These are phyloP conservation scores for Babesia bovis DNA, from an alignment of 169 alveolate genomes.

Conservation along the genomic window DNA sequence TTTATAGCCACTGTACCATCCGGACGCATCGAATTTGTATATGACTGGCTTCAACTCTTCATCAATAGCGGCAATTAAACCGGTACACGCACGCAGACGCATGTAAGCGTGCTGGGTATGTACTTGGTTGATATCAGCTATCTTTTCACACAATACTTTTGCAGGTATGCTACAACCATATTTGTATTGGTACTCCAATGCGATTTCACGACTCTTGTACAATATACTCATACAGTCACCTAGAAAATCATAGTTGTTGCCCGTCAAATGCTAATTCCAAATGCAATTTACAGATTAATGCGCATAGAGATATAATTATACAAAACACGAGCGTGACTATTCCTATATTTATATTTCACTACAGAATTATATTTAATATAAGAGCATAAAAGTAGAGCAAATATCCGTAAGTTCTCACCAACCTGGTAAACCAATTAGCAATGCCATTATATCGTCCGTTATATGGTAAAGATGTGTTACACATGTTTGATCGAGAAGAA, in stretches of 20 bases:
- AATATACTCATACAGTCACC: conserved; percentile 84
- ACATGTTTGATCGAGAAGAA: conserved; percentile 72
- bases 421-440: conserved; percentile 83
- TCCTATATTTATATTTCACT: too few relatives aligned
- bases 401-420: not conserved
- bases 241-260: not conserved
- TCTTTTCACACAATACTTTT: conserved; percentile 87
- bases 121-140: conserved; percentile 90
- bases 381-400: too few relatives aligned
- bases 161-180: conserved; percentile 92
- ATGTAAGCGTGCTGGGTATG: conserved; percentile 95
- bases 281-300: too few relatives aligned
- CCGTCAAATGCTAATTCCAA: too few relatives aligned
- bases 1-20: conserved; percentile 91
- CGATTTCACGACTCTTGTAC: conserved; percentile 86
- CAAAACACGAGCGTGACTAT: too few relatives aligned
- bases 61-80: conserved; percentile 89
- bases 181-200: conserved; percentile 87
- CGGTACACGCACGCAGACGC: conserved; percentile 92
- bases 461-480: conserved; percentile 79
- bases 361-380: too few relatives aligned
- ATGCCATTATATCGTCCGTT: conserved; percentile 80
- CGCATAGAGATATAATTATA: too few relatives aligned
- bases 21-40: conserved; percentile 95
- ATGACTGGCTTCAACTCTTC: conserved; percentile 93